Conservation (phyloP, 2,329 filamentous ascomycete species). For the Calonectria crousiana region DNA sequence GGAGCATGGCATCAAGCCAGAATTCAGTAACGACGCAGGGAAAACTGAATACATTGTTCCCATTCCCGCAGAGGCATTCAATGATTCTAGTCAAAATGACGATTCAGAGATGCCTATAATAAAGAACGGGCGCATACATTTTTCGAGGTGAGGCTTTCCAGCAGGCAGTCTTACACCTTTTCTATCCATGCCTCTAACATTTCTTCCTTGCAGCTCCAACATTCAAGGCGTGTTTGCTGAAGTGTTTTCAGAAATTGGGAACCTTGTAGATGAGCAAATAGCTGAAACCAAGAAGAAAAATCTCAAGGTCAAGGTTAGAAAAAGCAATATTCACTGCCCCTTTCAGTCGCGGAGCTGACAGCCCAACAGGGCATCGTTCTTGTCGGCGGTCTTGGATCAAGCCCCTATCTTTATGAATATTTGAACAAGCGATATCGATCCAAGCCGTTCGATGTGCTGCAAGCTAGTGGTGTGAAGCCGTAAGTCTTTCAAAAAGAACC, state of each 20-base stretch:
- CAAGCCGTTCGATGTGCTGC: neutral
- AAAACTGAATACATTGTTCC: conserved; percentile 20
- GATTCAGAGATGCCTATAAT: neutral
- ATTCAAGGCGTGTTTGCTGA: neutral
- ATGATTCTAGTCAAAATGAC: neutral
- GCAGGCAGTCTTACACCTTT: neutral
- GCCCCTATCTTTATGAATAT: neutral
- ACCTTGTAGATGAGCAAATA: neutral
- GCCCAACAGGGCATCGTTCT: neutral
- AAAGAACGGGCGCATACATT: conserved; percentile 1
- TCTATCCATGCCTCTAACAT: neutral
- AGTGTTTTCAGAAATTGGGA: neutral
- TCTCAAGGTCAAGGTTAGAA: neutral
- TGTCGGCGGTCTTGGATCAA: conserved; percentile 2
- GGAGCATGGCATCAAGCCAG: conserved; percentile 17
- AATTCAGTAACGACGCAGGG: neutral
- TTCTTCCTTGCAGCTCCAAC: neutral
- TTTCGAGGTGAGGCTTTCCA: neutral
- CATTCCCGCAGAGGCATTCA: conserved; percentile 9
- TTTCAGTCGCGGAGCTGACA: neutral
- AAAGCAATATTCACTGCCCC: neutral
- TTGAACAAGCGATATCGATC: neutral
- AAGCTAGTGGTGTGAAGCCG: neutral
- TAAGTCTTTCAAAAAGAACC: neutral
- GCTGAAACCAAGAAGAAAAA: neutral